phyloP scores from a whole-genome alignment of 2,329 filamentous ascomycete genomes.

The Stemphylium beticola region DNA sequence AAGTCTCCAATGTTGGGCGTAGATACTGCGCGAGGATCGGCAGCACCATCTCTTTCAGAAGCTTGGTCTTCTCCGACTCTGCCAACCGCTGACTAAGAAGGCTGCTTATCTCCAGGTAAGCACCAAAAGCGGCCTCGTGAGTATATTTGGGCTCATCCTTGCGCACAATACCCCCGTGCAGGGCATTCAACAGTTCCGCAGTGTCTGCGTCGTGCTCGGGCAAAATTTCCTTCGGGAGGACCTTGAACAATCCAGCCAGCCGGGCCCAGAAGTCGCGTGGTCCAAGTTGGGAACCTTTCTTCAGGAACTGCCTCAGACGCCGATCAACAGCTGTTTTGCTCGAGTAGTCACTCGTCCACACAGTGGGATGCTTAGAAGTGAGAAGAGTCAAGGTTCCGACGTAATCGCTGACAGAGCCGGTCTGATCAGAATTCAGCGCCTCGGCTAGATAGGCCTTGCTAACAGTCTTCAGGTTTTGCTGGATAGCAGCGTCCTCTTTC shows the following conservation, averaged over 20 bases:
- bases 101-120: slow-evolving; percentile 71
- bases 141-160: slow-evolving; percentile 78
- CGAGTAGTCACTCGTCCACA: slow-evolving; percentile 74
- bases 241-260: slow-evolving; percentile 66
- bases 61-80: slow-evolving; percentile 54
- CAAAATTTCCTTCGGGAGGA: slow-evolving; percentile 64
- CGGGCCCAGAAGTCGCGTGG: slow-evolving; percentile 74
- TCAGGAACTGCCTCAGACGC: slow-evolving; percentile 73
- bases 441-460: slow-evolving; percentile 76
- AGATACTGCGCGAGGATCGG: slow-evolving; percentile 63
- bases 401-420: slow-evolving; percentile 75
- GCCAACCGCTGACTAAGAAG: slow-evolving; percentile 50
- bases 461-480: slow-evolving; percentile 59
- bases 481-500: slow-evolving; percentile 52
- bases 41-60: slow-evolving; percentile 57
- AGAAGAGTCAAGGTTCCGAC: slow-evolving; percentile 70
- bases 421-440: slow-evolving; percentile 73
- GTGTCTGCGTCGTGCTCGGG: slow-evolving; percentile 60
- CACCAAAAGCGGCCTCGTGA: slow-evolving; percentile 72
- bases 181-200: slow-evolving; percentile 67
- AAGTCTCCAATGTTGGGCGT: slow-evolving; percentile 52
- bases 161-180: slow-evolving; percentile 73
- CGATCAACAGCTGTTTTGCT: slow-evolving; percentile 63
- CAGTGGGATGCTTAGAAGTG: slow-evolving; percentile 67
- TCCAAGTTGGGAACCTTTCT: slow-evolving; percentile 84